Evolutionary conservation across 73 alveolate genomes (phyloP).

Genomic region (Paramecium sonneborni): DNA sequence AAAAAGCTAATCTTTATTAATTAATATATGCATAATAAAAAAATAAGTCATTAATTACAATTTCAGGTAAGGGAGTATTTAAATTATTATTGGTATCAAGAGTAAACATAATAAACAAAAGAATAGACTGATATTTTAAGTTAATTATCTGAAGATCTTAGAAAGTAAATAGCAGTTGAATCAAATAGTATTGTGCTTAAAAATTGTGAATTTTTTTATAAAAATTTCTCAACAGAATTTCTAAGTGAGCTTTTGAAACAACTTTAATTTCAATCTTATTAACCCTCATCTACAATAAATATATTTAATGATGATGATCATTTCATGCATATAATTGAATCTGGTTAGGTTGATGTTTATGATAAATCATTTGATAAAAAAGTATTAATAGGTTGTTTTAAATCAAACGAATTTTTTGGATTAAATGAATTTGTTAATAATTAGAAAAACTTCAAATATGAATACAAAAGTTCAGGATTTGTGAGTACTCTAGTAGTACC

Average conservation of each 20-base stretch:
- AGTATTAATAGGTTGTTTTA: background rate
- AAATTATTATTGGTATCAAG: slow-evolving; percentile 24
- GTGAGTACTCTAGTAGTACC: slow-evolving; percentile 19
- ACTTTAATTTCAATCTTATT: background rate
- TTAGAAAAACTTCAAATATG: background rate
- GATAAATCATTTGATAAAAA: background rate
- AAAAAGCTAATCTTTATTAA: background rate
- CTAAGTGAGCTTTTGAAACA: background rate
- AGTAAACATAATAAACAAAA: background rate
- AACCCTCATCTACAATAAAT: background rate
- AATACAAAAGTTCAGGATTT: slow-evolving; percentile 40
- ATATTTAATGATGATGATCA: background rate
- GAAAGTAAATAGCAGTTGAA: background rate
- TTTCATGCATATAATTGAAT: slow-evolving; percentile 5
- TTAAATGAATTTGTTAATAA: background rate
- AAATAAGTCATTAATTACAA: background rate
- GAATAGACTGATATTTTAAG: slow-evolving; percentile 14
- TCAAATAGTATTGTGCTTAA: background rate
- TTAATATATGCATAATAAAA: slow-evolving; percentile 31
- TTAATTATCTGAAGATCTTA: slow-evolving; percentile 15
- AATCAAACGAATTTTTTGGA: slow-evolving; percentile 5
- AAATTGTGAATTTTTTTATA: background rate
- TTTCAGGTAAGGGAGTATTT: slow-evolving; percentile 41
- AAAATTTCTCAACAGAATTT: background rate
- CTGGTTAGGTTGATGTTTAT: slow-evolving; percentile 28